Conservation (phyloP, 2,329 filamentous ascomycete genomes). For the Fusarium brachygibbosum region DNA sequence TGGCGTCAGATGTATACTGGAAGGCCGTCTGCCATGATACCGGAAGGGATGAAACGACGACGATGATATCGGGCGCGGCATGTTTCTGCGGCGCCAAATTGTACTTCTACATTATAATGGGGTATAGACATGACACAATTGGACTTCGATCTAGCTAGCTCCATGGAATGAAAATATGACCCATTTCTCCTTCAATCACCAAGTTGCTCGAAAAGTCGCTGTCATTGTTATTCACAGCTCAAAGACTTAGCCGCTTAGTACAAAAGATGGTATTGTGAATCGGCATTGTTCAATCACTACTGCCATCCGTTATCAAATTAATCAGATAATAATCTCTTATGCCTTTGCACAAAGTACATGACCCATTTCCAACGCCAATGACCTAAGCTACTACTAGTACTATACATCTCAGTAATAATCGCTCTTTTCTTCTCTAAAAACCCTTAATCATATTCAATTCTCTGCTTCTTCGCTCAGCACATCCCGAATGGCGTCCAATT, state of each 20-base stretch:
- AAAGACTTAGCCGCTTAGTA: background rate
- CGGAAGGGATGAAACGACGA: slow-evolving; percentile 20
- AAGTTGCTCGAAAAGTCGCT: background rate
- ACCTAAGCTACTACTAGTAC: slow-evolving; percentile 44
- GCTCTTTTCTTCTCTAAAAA: slow-evolving; percentile 28
- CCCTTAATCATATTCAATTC: slow-evolving; percentile 38
- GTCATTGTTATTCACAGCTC: background rate
- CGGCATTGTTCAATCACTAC: background rate
- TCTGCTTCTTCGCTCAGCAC: slow-evolving; percentile 68
- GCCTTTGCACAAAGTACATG: slow-evolving; percentile 41
- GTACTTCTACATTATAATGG: slow-evolving; percentile 47
- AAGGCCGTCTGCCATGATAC: slow-evolving; percentile 17
- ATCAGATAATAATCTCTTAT: slow-evolving; percentile 30
- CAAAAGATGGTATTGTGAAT: background rate
- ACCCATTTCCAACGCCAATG: slow-evolving; percentile 47
- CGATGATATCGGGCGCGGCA: slow-evolving; percentile 28
- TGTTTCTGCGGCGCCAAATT: slow-evolving; percentile 40
- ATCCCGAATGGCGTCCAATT: slow-evolving; percentile 72
- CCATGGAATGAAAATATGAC: slow-evolving; percentile 24
- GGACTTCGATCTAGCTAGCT: slow-evolving; percentile 17
- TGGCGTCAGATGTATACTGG: slow-evolving; percentile 28
- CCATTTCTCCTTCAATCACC: slow-evolving; percentile 21
- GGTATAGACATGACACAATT: slow-evolving; percentile 28
- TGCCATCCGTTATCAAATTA: slow-evolving; percentile 14
- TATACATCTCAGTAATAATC: slow-evolving; percentile 42